Percentiles rank a stretch among this genome's conserved stretches.
Evolutionary conservation across 2,329 filamentous ascomycete genomes (phyloP).

Genomic region (Hypoxylon sp.): DNA sequence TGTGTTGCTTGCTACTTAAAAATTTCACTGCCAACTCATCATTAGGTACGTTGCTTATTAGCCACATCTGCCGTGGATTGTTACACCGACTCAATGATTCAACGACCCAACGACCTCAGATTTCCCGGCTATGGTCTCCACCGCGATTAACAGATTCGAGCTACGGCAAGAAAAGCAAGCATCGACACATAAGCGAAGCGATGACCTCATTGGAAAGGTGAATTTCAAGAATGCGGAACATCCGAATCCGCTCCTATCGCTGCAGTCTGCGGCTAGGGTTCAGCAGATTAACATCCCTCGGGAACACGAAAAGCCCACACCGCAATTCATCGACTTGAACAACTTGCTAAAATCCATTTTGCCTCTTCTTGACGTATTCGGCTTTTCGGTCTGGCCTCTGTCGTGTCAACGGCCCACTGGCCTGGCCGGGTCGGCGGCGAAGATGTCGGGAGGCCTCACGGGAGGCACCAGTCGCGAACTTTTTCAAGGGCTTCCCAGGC

Average conservation of each 20-base stretch:
- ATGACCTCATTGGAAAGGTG: constrained; percentile 42
- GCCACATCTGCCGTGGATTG: constrained; percentile 36
- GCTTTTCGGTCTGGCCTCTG: constrained; percentile 21
- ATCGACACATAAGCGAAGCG: constrained; percentile 32
- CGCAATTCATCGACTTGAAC: constrained; percentile 16
- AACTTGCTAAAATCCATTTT: constrained; percentile 19
- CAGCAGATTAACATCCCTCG: constrained; percentile 22
- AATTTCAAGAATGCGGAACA: constrained; percentile 33
- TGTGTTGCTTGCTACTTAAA: constrained; percentile 31
- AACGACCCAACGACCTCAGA: constrained; percentile 26
- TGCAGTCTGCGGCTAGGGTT: constrained; percentile 6
- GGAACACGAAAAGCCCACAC: constrained; percentile 31
- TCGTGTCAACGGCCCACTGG: constrained; percentile 44
- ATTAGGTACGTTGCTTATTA: constrained; percentile 39
- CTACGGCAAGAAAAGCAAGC: constrained; percentile 9
- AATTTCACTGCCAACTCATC: constrained; percentile 40
- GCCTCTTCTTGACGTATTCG: constrained; percentile 38
- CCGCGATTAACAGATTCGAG: constrained; percentile 23
- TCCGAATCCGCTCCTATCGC: constrained; percentile 31
- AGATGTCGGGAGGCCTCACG: constrained; percentile 37
- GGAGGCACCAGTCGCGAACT: constrained; percentile 10
- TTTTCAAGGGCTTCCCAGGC: constrained; percentile 12
- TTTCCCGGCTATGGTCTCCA: constrained; percentile 29
- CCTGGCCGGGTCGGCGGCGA: constrained; percentile 36
- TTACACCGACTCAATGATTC: constrained; percentile 36